phyloP scores from a whole-genome alignment of 2,329 filamentous ascomycete species.

The Lachnum nothofagi region DNA sequence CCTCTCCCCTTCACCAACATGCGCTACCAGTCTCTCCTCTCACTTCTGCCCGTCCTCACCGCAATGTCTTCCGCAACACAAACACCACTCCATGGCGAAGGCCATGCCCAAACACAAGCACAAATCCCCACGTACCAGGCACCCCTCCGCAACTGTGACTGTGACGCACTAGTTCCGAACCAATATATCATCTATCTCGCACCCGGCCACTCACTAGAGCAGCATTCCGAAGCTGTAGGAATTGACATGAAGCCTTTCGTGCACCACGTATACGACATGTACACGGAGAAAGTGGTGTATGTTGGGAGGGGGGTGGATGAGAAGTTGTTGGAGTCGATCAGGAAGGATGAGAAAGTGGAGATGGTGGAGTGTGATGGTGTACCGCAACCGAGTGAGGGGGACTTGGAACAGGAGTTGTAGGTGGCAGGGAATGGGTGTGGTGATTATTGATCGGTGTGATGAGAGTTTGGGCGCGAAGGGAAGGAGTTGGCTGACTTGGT shows the following conservation, averaged over 20 bases:
- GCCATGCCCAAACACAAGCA: too few species aligned
- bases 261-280: background rate
- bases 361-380: background rate
- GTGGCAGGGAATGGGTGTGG: too few species aligned
- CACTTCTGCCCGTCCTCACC: background rate
- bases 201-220: background rate
- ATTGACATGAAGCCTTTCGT: background rate
- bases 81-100: too few species aligned
- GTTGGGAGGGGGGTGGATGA: background rate
- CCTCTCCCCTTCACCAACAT: background rate
- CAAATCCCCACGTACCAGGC: background rate
- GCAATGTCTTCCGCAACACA: too few species aligned
- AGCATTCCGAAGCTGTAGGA: background rate
- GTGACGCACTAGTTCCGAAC: background rate
- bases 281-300: background rate
- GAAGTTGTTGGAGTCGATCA: background rate
- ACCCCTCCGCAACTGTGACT: background rate
- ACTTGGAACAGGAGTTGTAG: too few species aligned
- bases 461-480: too few species aligned
- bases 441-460: too few species aligned
- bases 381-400: background rate
- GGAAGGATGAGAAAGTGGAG: background rate
- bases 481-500: too few species aligned
- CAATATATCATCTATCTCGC: background rate
- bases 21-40: background rate